A percentile compares a stretch with the other conserved stretches of the same genome.
These are phyloP conservation scores for Micromonas pusilla DNA, from an alignment of 139 green algal species.

Conservation along the genomic window DNA sequence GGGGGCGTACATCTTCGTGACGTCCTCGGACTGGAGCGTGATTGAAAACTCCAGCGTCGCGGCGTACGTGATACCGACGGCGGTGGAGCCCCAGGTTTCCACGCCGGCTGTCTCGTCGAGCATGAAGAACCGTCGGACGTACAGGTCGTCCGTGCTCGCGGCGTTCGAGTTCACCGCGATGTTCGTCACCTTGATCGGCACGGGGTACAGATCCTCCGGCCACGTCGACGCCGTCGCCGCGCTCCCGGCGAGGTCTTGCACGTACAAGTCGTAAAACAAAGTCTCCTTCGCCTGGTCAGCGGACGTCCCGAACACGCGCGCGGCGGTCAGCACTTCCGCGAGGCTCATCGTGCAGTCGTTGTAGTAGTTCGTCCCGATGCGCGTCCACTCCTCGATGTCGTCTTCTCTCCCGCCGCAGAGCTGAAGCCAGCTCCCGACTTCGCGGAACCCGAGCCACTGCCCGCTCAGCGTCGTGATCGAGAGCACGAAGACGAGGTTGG, in stretches of 20 bases:
- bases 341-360: constrained; percentile 4
- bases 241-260: neutral
- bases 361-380: constrained; percentile 1
- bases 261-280: neutral
- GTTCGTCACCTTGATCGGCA: neutral
- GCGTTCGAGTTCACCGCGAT: neutral
- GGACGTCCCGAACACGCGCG: neutral
- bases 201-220: neutral
- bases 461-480: constrained; percentile 6
- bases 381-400: neutral
- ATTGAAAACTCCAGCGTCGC: neutral
- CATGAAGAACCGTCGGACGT: neutral
- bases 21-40: neutral
- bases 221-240: neutral
- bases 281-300: neutral
- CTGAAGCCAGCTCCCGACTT: neutral
- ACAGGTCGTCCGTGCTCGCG: neutral
- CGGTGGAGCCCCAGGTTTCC: neutral
- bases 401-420: constrained; percentile 14
- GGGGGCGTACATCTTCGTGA: neutral
- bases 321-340: neutral
- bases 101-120: neutral
- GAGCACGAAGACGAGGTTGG: constrained; percentile 5
- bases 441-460: neutral
- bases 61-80: neutral